phyloP scores from a whole-genome alignment of 176 grass and related monocot species.

The Cenchrus purpureus region DNA sequence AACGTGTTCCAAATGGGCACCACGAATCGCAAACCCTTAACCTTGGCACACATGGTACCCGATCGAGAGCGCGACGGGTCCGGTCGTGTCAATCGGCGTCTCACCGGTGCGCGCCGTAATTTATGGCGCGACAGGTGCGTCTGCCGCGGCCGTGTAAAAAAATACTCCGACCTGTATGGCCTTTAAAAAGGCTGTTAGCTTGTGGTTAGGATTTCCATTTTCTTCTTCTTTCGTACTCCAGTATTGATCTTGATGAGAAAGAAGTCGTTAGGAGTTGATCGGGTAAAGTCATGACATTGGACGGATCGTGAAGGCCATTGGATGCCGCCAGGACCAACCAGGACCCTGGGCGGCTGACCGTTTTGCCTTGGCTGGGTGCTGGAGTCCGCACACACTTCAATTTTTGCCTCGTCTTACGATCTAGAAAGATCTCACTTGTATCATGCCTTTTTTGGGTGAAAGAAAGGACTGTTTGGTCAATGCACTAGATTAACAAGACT shows the following conservation, averaged over 20 bases:
- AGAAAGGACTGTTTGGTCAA: not conserved
- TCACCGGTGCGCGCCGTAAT: constrained; percentile 4
- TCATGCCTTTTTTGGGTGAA: not conserved
- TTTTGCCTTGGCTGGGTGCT: not conserved
- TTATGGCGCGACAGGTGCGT: not conserved
- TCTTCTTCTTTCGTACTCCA: too few relatives aligned
- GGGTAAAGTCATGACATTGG: not conserved
- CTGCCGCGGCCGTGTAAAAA: not conserved
- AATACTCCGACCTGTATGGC: not conserved
- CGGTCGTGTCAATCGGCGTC: not conserved
- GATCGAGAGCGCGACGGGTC: not conserved
- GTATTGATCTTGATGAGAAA: too few relatives aligned
- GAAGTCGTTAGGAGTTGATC: not conserved
- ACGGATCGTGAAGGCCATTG: not conserved
- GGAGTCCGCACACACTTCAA: not conserved
- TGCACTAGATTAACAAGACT: not conserved
- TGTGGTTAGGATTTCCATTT: not conserved
- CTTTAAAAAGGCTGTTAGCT: not conserved
- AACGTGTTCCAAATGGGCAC: not conserved
- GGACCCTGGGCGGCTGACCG: not conserved
- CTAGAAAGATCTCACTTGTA: not conserved
- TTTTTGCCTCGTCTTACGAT: not conserved
- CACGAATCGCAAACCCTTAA: not conserved
- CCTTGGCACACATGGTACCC: not conserved
- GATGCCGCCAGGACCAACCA: not conserved